Percentiles rank a stretch among this genome's conserved stretches.
phyloP scores from a whole-genome alignment of 495 filamentous ascomycete genomes.

The Chaetomium cochliodes region DNA sequence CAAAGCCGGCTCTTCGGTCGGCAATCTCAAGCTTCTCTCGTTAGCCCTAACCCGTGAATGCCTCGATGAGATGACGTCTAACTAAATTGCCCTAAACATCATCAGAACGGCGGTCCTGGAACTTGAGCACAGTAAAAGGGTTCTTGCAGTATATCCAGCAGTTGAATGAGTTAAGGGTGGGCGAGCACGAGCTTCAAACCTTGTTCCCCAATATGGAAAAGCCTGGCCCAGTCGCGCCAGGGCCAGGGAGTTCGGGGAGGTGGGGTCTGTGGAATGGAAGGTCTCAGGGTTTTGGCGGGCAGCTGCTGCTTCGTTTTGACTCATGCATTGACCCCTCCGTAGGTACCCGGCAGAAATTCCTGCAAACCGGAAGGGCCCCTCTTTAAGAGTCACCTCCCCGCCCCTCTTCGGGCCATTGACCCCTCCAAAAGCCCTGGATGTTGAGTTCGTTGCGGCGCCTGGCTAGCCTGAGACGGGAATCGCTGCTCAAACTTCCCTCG shows the following conservation, averaged over 20 bases:
- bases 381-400: conserved; percentile 24
- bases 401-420: conserved; percentile 29
- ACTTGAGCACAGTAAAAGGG: background rate
- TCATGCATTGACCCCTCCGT: conserved; percentile 20
- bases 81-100: background rate
- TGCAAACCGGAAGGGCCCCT: conserved; percentile 21
- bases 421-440: conserved; percentile 35
- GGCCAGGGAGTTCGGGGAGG: background rate
- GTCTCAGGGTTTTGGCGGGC: background rate
- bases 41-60: background rate
- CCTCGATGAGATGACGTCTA: background rate
- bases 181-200: background rate
- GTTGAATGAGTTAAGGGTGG: background rate
- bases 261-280: background rate
- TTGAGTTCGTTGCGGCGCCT: conserved; percentile 35
- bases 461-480: conserved; percentile 31
- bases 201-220: background rate
- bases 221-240: background rate
- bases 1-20: no score
- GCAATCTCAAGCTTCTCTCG: background rate
- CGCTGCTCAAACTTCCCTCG: conserved; percentile 29
- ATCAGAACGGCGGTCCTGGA: background rate
- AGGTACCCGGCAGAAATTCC: conserved; percentile 26
- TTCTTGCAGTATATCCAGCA: background rate
- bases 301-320: conserved; percentile 3